Evolutionary conservation across 192 early-diverging fungal genomes (phyloP), one percentile per base, ranked within the genome.

Genomic region (Coemansia sp.): DNA sequence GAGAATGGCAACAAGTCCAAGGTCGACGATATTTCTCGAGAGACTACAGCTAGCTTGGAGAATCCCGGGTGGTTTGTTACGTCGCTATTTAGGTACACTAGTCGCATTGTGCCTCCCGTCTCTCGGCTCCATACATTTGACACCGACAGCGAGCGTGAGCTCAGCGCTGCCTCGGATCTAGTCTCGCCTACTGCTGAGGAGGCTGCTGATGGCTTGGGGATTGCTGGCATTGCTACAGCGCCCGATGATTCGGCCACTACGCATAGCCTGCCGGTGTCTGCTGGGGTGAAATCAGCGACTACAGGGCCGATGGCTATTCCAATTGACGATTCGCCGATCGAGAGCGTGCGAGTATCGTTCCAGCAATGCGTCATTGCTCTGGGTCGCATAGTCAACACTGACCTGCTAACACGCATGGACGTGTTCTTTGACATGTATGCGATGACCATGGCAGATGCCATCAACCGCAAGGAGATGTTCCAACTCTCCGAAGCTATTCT

Each of bases 341-440:
- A 70, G 36, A 60, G 59, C 21, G 38, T 77, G 14, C 71, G 82
- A n/a, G 71, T 94, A 31, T 85, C 89, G 20, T 87, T 95, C 40
- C 89, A 91, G 69, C 90, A 94, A 37, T 82, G 91, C 37, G 89
- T 96, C 5, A 78, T 80, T 16, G 95, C 91, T 9, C 80, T 97
- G 34, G 88, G 88, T 9, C 77, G 90, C 55, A 82, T 93, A 23
- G 86, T 92, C 50, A 86, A 89, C 67, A 84, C 87, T 20, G 94
- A 95, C 59, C 65, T 95, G 62, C 87, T 92, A 75, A 88, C 85
- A 1, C 86, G 86, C 1, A 88, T 95, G 69, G 85, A 88, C 26
- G 71, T 91, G 34, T 96, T 96, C 64, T 98, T 94, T 67, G 83
- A 87, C 16, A 71, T 95, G 60, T 93, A 94, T 66, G 91, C 93